Evolutionary conservation across 1,284 basidiomycete species (phyloP).

Genomic region (Ustilago loliicola): DNA sequence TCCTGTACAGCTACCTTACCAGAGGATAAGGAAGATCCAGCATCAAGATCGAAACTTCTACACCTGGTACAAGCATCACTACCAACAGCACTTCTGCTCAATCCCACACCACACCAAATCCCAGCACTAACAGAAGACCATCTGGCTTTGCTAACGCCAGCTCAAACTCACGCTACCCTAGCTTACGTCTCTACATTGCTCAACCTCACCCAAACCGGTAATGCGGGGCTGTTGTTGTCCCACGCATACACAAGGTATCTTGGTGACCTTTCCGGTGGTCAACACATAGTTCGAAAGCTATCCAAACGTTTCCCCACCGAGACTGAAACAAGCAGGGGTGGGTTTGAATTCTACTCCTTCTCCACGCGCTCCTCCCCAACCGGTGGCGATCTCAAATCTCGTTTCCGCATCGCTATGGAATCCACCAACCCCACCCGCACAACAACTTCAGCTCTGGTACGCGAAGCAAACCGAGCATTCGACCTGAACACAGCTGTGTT

Average conservation of each 20-base stretch:
- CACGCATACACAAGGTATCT: slow-evolving; percentile 76
- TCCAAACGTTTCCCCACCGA: slow-evolving; percentile 67
- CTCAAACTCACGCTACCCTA: slow-evolving; percentile 34
- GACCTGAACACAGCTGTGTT: slow-evolving; percentile 79
- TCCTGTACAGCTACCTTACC: not conserved
- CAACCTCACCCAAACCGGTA: not conserved
- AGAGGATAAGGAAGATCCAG: slow-evolving; percentile 14
- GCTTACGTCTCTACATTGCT: slow-evolving; percentile 34
- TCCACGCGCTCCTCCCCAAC: slow-evolving; percentile 74
- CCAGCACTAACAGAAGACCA: slow-evolving; percentile 27
- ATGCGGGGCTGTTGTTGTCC: slow-evolving; percentile 14
- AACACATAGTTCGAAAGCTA: slow-evolving; percentile 78
- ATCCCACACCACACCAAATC: not conserved
- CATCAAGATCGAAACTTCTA: not conserved
- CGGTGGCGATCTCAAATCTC: slow-evolving; percentile 77
- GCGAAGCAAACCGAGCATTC: slow-evolving; percentile 80
- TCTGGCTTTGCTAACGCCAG: slow-evolving; percentile 36
- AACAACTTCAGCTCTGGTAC: slow-evolving; percentile 72
- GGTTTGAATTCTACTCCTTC: slow-evolving; percentile 81
- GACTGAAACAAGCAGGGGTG: slow-evolving; percentile 68
- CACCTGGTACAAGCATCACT: not conserved
- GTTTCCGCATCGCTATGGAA: slow-evolving; percentile 83
- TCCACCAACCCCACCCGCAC: slow-evolving; percentile 56
- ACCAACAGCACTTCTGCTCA: not conserved
- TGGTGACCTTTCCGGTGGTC: slow-evolving; percentile 86